These are phyloP conservation scores for Penicillium palitans DNA, from an alignment of 2,329 filamentous ascomycete species.

Conservation along the genomic window DNA sequence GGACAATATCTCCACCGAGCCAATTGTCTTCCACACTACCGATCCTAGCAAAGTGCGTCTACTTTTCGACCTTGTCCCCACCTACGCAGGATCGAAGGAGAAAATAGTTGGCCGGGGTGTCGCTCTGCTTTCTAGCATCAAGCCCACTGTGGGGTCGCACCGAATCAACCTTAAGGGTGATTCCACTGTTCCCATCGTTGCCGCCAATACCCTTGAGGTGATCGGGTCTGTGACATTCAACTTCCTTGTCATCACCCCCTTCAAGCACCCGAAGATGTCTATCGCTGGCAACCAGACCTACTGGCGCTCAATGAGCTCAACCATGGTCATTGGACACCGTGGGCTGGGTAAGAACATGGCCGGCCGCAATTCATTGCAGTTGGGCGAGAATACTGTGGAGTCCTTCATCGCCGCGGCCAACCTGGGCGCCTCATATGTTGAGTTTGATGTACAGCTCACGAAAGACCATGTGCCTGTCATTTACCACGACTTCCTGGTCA, in stretches of 20 bases:
- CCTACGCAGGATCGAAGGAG: constrained; percentile 80
- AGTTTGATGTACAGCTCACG: constrained; percentile 91
- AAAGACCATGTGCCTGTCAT: constrained; percentile 98
- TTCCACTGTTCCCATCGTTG: constrained; percentile 86
- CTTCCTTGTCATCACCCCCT: constrained; percentile 91
- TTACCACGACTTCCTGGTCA: constrained; percentile 97
- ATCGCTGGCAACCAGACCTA: constrained; percentile 90
- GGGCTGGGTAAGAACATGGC: constrained; percentile 87
- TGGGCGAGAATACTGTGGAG: constrained; percentile 92
- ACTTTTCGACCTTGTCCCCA: constrained; percentile 92
- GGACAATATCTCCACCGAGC: constrained; percentile 90
- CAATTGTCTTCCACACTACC: constrained; percentile 80
- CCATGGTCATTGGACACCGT: constrained; percentile 75
- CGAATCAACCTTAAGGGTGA: constrained; percentile 93
- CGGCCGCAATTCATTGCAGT: constrained; percentile 80
- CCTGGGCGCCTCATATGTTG: constrained; percentile 73
- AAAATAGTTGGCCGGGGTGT: constrained; percentile 85
- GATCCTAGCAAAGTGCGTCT: constrained; percentile 82
- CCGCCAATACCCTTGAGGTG: constrained; percentile 76
- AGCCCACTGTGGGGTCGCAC: constrained; percentile 76
- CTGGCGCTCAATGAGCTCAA: constrained; percentile 88
- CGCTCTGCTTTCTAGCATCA: constrained; percentile 81
- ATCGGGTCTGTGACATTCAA: constrained; percentile 97
- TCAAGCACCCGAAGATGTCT: constrained; percentile 89
- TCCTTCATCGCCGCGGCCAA: constrained; percentile 97